Evolutionary conservation across 2,329 filamentous ascomycete species (phyloP), one percentile per base, ranked within the genome.

Genomic region (Zopfia rhizophila): DNA sequence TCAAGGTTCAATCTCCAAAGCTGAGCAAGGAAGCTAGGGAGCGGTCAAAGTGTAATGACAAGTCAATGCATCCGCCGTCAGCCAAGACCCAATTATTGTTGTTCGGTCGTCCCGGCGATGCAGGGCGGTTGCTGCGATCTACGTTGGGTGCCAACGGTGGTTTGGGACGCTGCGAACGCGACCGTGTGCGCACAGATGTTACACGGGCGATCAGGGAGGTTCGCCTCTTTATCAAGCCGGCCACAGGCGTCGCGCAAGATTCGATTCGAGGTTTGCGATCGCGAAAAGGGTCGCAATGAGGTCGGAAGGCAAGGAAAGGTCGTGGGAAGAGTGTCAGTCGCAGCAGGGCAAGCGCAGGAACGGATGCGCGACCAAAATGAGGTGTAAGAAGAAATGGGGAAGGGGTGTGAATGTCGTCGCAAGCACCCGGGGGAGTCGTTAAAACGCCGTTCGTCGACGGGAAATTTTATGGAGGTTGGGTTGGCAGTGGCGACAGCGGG

Each of bases 141-240:
- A 29, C 28, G 42, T 38, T 61, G 63, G 63, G 53, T 56, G 45
- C 49, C 43, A 57, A 47, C 63, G 65, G 65, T 48, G 47, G 65
- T 62, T 63, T 61, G 63, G 58, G 52, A 57, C 8, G 50, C 56
- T 66, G 66, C 65, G 56, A 66, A 65, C 60, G 64, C 66, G 65
- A 65, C 61, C 56, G 60, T 66, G 63, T 60, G 35, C 57, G 61
- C 59, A 62, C 61, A 45, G 48, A 36, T 44, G 65, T 68, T 66
- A 66, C 65, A 69, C 63, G 48, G 53, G 51, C 56, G 56, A 62
- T 51, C 48, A 54, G 55, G 51, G 57, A 56, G 51, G 54, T 54
- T 32, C 45, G 44, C 30, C 56, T 16, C 37, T 39, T 39, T 41
- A 25, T 40, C 38, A 44, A 51, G 51, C 43, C 44, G 48, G 55